A percentile compares a stretch with the other conserved stretches of the same genome.
Evolutionary conservation across 148 eudicot species (phyloP).

Genomic region (Vaccinium corymbosum): DNA sequence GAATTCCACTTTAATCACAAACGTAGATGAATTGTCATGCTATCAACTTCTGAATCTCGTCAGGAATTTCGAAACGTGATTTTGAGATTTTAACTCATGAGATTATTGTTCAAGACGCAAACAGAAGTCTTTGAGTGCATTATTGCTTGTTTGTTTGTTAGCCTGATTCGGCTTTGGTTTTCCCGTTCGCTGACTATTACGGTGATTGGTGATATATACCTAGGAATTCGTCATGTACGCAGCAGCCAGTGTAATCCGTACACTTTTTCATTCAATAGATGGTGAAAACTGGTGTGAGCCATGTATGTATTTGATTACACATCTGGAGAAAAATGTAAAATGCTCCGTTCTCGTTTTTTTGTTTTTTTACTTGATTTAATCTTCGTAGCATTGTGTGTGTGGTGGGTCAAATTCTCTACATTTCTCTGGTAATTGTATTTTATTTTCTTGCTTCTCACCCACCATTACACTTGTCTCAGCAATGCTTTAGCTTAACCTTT

Average conservation of each 20-base stretch:
- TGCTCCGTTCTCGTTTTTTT: not conserved
- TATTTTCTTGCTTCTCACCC: constrained; percentile 4
- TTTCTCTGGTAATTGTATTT: not conserved
- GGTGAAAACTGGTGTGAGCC: not conserved
- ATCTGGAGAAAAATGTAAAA: not conserved
- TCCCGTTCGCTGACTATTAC: not conserved
- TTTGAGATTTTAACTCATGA: not conserved
- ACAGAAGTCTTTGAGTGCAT: not conserved
- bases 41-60: not conserved
- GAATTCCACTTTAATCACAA: not conserved
- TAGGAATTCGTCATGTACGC: not conserved
- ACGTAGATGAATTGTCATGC: not conserved
- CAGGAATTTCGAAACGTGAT: not conserved
- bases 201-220: not conserved
- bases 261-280: not conserved
- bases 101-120: not conserved
- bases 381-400: not conserved
- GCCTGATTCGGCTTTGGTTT: not conserved
- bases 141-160: not conserved
- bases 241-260: not conserved
- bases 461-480: constrained; percentile 39
- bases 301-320: not conserved
- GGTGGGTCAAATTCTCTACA: not conserved
- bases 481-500: constrained; percentile 50
- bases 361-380: not conserved